Evolutionary conservation across 2,329 filamentous ascomycete genomes (phyloP).

Genomic region (Paecilomyces sp.): DNA sequence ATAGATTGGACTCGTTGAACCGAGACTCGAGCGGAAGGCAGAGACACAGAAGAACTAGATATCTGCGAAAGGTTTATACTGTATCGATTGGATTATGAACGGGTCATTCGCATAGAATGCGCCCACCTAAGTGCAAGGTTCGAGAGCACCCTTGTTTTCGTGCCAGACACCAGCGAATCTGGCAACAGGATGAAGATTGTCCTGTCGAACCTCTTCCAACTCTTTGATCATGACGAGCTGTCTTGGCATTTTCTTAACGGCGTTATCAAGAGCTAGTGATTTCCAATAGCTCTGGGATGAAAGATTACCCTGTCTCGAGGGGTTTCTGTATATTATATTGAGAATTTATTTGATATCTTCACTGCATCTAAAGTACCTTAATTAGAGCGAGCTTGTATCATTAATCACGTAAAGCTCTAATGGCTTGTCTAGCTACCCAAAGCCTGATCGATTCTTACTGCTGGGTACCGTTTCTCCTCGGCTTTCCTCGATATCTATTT

Average conservation of each 20-base stretch:
- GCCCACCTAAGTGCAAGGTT: background rate
- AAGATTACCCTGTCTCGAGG: background rate
- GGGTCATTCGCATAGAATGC: background rate
- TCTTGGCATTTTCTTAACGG: conserved; percentile 15
- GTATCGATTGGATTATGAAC: background rate
- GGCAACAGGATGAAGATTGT: background rate
- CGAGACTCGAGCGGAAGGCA: conserved; percentile 10
- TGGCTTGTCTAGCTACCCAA: background rate
- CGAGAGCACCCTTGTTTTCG: background rate
- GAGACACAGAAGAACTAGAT: conserved; percentile 30
- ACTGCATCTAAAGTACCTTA: background rate
- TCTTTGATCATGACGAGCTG: background rate
- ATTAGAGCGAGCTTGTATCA: background rate
- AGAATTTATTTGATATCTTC: background rate
- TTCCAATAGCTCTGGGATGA: background rate
- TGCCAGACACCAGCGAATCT: background rate
- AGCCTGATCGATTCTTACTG: background rate
- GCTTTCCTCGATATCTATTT: background rate
- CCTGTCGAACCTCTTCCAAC: background rate
- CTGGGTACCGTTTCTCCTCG: background rate
- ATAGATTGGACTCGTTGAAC: conserved; percentile 28
- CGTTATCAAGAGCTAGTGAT: conserved; percentile 13
- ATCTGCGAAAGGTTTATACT: conserved; percentile 33
- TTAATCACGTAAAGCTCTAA: background rate
- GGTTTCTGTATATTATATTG: background rate